phyloP scores from a whole-genome alignment of 2,329 filamentous ascomycete species.

The Beauveria sp. region DNA sequence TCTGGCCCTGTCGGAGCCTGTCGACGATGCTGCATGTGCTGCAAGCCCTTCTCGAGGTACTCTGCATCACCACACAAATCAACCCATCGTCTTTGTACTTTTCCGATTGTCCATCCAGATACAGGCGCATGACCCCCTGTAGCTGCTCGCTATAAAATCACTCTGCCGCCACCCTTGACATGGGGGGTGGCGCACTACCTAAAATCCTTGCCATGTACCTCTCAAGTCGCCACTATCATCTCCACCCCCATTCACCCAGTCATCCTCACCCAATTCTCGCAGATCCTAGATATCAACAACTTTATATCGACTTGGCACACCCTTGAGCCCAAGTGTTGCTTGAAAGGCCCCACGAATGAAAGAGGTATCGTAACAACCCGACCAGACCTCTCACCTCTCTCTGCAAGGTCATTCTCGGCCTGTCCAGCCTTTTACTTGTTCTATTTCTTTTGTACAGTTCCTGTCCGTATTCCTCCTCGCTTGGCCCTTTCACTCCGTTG shows the following conservation, averaged over 20 bases:
- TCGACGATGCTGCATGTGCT: not conserved
- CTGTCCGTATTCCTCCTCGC: not conserved
- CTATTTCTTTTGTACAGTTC: not conserved
- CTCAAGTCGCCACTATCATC: conserved; percentile 20
- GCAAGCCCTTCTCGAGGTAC: not conserved
- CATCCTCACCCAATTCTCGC: not conserved
- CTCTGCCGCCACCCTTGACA: conserved; percentile 21
- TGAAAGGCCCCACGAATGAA: conserved; percentile 28
- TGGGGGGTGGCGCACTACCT: conserved; percentile 27
- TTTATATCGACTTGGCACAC: conserved; percentile 25
- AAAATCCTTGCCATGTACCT: conserved; percentile 16
- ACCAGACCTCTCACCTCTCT: not conserved
- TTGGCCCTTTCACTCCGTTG: not conserved
- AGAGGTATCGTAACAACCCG: conserved; percentile 27
- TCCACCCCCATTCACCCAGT: not conserved
- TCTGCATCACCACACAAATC: not conserved
- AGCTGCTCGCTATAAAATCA: not conserved
- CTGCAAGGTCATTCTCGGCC: not conserved
- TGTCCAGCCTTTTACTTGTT: not conserved
- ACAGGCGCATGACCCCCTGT: conserved; percentile 1
- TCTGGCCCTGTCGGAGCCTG: not conserved
- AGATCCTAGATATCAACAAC: conserved; percentile 17
- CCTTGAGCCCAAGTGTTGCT: conserved; percentile 26
- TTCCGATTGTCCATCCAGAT: not conserved
- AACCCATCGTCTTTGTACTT: not conserved